A percentile compares a stretch with the other conserved stretches of the same genome.
Evolutionary conservation across 805 yeast genomes (phyloP).

Genomic region (Ogataea populi-albae): DNA sequence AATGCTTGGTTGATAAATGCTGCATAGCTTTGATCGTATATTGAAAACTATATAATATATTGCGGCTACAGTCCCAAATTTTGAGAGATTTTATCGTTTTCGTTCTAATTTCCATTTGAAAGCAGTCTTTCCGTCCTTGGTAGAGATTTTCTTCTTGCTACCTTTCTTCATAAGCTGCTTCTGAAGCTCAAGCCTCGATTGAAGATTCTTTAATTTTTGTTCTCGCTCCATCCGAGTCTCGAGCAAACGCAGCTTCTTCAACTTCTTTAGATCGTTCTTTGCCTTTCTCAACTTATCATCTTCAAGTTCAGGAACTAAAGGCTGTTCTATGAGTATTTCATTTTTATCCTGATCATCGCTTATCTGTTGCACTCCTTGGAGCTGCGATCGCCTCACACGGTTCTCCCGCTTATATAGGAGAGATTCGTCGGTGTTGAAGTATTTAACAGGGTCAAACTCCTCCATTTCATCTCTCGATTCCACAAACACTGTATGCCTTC

Average conservation of each 20-base stretch:
- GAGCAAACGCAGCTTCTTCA: constrained; percentile 57
- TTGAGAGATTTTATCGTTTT: constrained; percentile 54
- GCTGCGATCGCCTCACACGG: constrained; percentile 61
- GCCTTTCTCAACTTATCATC: constrained; percentile 25
- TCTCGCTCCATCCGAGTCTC: constrained; percentile 69
- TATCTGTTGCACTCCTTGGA: constrained; percentile 39
- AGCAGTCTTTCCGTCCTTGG: constrained; percentile 60
- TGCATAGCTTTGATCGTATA: no score
- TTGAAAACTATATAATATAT: no score
- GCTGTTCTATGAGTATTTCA: constrained; percentile 9
- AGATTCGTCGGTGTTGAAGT: constrained; percentile 67
- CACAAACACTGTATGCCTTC: constrained; percentile 84
- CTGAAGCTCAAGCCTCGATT: constrained; percentile 70
- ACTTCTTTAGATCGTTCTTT: constrained; percentile 46
- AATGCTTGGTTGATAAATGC: no score
- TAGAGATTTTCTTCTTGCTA: constrained; percentile 70
- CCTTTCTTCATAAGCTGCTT: constrained; percentile 91
- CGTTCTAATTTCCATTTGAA: constrained; percentile 87
- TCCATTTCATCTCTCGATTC: constrained; percentile 56
- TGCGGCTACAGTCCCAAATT: no score
- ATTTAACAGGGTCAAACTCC: constrained; percentile 58
- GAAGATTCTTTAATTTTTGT: constrained; percentile 62
- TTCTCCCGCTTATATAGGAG: constrained; percentile 66
- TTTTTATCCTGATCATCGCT: constrained; percentile 31
- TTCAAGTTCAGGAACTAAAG: constrained; percentile 23